These are phyloP conservation scores for Pseudogymnoascus sp. DNA, from an alignment of 2,329 filamentous ascomycete genomes.

Conservation along the genomic window DNA sequence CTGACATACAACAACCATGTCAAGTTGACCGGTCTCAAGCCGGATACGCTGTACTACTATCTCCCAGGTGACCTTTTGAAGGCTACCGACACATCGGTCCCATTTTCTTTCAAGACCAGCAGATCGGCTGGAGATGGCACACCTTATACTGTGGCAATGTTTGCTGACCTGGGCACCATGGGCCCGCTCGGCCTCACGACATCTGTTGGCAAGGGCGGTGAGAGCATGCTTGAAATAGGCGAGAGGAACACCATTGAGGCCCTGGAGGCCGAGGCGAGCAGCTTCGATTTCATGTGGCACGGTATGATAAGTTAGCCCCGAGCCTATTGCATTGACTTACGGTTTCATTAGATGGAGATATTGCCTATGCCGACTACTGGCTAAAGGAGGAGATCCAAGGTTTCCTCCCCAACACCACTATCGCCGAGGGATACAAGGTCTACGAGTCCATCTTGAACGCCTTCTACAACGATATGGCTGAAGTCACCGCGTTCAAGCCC, in stretches of 20 bases:
- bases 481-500: slow-evolving; percentile 44
- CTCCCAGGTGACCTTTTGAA: slow-evolving; percentile 12
- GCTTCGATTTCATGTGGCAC: slow-evolving; percentile 18
- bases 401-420: slow-evolving; percentile 37
- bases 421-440: slow-evolving; percentile 42
- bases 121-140: slow-evolving; percentile 19
- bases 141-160: slow-evolving; percentile 20
- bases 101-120: slow-evolving; percentile 21
- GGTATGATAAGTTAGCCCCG: slow-evolving; percentile 10
- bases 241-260: slow-evolving; percentile 17
- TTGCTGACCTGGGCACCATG: slow-evolving; percentile 16
- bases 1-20: slow-evolving; percentile 28
- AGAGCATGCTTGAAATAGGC: slow-evolving; percentile 8
- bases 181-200: slow-evolving; percentile 17
- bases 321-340: background rate
- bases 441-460: slow-evolving; percentile 50
- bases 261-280: slow-evolving; percentile 1
- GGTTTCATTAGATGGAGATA: slow-evolving; percentile 30
- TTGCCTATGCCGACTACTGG: slow-evolving; percentile 55
- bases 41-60: slow-evolving; percentile 24
- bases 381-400: slow-evolving; percentile 11
- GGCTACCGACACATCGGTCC: slow-evolving; percentile 3
- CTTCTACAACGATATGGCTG: slow-evolving; percentile 49
- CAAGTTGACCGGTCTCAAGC: slow-evolving; percentile 17
- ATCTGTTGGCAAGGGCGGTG: background rate